phyloP scores from a whole-genome alignment of 352 stramenopile species.

The Globisporangium sylvaticum region DNA sequence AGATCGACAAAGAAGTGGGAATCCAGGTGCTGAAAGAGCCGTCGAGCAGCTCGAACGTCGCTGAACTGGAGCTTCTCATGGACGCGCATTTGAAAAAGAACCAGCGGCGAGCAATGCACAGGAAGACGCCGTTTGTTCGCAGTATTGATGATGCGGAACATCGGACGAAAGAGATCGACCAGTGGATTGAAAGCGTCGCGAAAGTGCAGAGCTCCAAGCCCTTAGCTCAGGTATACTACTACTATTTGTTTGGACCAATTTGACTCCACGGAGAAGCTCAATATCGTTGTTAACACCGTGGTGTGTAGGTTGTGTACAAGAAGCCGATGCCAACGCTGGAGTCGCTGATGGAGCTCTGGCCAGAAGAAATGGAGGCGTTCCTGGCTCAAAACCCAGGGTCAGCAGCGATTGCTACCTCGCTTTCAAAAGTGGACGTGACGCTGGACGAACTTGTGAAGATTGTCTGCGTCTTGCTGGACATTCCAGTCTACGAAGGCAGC shows the following conservation, averaged over 20 bases:
- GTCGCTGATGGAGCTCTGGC: constrained; percentile 89
- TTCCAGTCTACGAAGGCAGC: constrained; percentile 80
- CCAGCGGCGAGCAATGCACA: constrained; percentile 23
- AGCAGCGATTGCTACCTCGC: constrained; percentile 7
- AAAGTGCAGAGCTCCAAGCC: constrained; percentile 87
- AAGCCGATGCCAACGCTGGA: constrained; percentile 86
- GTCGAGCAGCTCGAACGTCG: constrained; percentile 79
- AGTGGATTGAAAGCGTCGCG: constrained; percentile 90
- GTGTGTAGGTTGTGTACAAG: constrained; percentile 68
- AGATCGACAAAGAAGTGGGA: constrained; percentile 62
- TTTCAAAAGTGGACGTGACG: constrained; percentile 74
- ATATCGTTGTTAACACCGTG: neutral
- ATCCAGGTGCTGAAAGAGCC: constrained; percentile 88
- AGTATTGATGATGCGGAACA: constrained; percentile 88
- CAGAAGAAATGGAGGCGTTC: constrained; percentile 76
- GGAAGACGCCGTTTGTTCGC: constrained; percentile 57
- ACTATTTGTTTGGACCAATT: too few relatives aligned
- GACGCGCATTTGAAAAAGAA: constrained; percentile 57
- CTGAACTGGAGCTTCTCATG: constrained; percentile 89
- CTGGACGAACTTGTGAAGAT: constrained; percentile 83
- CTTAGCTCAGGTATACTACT: constrained; percentile 38
- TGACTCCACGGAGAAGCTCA: too few relatives aligned
- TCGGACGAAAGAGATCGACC: constrained; percentile 83
- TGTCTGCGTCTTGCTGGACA: constrained; percentile 89
- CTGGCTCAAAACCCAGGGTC: constrained; percentile 27